Base-by-base conservation (phyloP, 2,329 filamentous ascomycete genomes). In the Ophiostoma ulmi region DNA sequence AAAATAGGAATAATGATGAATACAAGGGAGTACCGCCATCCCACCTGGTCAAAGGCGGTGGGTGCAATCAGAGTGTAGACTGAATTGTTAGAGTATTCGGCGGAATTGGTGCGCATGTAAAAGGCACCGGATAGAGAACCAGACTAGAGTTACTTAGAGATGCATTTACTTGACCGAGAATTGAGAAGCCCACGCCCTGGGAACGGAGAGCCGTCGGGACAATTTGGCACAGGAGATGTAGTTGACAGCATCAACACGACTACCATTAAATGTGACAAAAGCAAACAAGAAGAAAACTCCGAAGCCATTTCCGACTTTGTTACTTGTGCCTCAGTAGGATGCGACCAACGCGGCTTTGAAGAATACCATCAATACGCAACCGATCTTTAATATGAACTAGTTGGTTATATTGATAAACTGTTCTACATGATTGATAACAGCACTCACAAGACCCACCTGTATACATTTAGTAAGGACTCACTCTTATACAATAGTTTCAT, bases 61-160 rank as follows among this genome's bases (percentile, higher is more conserved):
- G 22, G 52, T 11, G 52, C 52, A 58, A 58, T 58, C 7, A 58
- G 52, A 26, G 52, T 58, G 52, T 58, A 58, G 52, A 58, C 52
- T 58, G 17, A 58, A 13, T 26, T 58, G 52, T 58, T 26, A 58
- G 26, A 26, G 26, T 26, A 26, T 26, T 26, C 26, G 26, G 26
- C 26, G 26, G 52, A 26, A 58, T 31, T 31, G 31, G 3, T 31
- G 31, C 1, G 3, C 31, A 31, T 31, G 31, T 4, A 31, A 31
- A 31, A 31, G 31, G 31, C 31, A 31, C 31, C 31, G 31, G 2
- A 31, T 31, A 3, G 31, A 31, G 31, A 14, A 58, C 52, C 26
- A 26, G 26, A 1, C 26, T 26, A 1, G 26, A 26, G 26, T 58
- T 58, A 58, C 52, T 58, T 3, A 58, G 17, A 11, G 52, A 58